These are phyloP conservation scores for Athelia sp. DNA, from an alignment of 1,284 basidiomycete species.

Conservation along the genomic window DNA sequence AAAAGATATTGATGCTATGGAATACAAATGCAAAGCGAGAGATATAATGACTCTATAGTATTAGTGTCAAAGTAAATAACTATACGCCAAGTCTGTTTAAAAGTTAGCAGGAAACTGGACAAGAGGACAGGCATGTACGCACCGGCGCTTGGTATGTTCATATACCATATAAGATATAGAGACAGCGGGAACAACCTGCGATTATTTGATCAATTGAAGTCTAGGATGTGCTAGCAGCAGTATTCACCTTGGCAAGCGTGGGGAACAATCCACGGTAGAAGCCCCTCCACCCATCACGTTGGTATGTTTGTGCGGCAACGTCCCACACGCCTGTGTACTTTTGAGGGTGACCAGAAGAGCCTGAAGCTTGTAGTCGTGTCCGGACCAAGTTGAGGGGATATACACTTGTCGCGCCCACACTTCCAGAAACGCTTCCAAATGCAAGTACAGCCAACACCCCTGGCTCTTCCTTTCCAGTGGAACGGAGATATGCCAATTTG, in stretches of 20 bases:
- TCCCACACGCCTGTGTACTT: conserved; percentile 86
- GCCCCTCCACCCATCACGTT: conserved; percentile 86
- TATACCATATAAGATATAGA: conserved; percentile 94
- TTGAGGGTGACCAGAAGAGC: conserved; percentile 89
- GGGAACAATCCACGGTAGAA: conserved; percentile 94
- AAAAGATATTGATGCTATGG: neutral
- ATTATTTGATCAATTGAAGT: conserved; percentile 9
- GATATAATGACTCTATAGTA: neutral
- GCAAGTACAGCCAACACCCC: conserved; percentile 78
- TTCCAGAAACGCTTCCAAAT: conserved; percentile 87
- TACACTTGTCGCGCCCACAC: conserved; percentile 88
- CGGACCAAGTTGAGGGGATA: conserved; percentile 93
- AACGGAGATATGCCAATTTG: conserved; percentile 78
- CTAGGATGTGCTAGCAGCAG: conserved; percentile 1
- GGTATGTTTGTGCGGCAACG: conserved; percentile 79
- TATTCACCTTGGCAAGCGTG: conserved; percentile 79
- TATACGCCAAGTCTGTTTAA: conserved; percentile 47
- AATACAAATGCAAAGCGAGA: neutral
- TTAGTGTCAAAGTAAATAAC: conserved; percentile 11
- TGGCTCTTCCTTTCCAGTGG: conserved; percentile 79
- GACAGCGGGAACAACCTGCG: conserved; percentile 86
- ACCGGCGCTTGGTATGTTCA: conserved; percentile 77
- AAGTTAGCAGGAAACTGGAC: conserved; percentile 6
- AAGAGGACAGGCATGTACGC: conserved; percentile 17
- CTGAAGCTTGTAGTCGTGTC: conserved; percentile 93